These are phyloP conservation scores for Trichaptum fuscoviolaceum DNA, from an alignment of 768 basidiomycete genomes.

Conservation along the genomic window DNA sequence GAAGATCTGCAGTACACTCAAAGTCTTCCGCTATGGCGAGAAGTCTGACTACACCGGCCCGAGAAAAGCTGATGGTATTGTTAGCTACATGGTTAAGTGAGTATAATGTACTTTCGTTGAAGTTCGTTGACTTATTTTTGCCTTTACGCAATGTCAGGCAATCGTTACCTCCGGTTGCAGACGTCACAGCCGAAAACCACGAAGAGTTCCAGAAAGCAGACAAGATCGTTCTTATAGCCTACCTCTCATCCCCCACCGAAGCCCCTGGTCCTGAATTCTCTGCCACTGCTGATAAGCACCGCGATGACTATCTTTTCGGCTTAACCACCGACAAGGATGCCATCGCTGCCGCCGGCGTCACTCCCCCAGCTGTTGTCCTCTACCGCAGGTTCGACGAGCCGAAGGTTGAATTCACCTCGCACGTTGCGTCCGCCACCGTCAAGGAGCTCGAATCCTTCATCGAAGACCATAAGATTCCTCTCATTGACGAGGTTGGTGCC, in stretches of 20 bases:
- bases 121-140: conserved; percentile 13
- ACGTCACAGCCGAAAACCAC: conserved; percentile 70
- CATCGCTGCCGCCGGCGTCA: conserved; percentile 65
- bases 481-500: conserved; percentile 87
- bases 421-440: conserved; percentile 45
- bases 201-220: conserved; percentile 84
- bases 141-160: conserved; percentile 51
- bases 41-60: conserved; percentile 80
- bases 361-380: conserved; percentile 80
- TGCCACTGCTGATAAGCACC: conserved; percentile 76
- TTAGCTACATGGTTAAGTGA: conserved; percentile 95
- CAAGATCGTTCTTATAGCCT: conserved; percentile 87
- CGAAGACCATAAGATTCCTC: conserved; percentile 76
- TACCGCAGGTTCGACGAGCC: conserved; percentile 94
- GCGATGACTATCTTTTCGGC: conserved; percentile 94
- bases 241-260: conserved; percentile 68
- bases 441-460: conserved; percentile 74
- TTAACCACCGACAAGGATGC: conserved; percentile 65
- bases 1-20: conserved; percentile 52
- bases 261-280: conserved; percentile 70
- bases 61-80: conserved; percentile 91
- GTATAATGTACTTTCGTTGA: conserved; percentile 22
- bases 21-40: conserved; percentile 86
- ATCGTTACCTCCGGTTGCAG: conserved; percentile 87
- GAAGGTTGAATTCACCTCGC: conserved; percentile 59